These are phyloP conservation scores for Echeveria elegans DNA, from an alignment of 164 flowering plant genomes.

Conservation along the genomic window DNA sequence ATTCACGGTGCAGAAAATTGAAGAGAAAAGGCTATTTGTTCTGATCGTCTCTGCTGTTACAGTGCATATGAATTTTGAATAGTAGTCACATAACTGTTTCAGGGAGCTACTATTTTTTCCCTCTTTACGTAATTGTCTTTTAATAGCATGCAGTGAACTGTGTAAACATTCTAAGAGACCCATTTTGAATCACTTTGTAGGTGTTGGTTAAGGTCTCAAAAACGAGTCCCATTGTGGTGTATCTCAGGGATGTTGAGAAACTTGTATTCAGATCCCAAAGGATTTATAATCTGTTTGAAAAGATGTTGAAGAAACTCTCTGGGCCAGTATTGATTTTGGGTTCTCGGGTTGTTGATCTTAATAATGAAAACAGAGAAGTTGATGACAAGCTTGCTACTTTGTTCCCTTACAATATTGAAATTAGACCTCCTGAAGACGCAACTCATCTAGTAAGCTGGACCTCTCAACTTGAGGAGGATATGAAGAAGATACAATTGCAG, in stretches of 20 bases:
- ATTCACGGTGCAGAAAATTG: too few species aligned
- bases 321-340: conserved; percentile 80
- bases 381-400: conserved; percentile 58
- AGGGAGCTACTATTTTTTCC: too few species aligned
- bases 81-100: too few species aligned
- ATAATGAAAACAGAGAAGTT: conserved; percentile 32
- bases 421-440: conserved; percentile 78
- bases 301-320: conserved; percentile 67
- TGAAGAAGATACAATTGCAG: conserved; percentile 92
- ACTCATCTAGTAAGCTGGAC: conserved; percentile 61
- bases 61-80: too few species aligned
- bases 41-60: too few species aligned
- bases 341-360: conserved; percentile 45
- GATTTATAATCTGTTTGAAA: not conserved
- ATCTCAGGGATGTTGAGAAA: not conserved
- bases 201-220: not conserved
- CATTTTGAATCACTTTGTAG: too few species aligned
- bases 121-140: too few species aligned
- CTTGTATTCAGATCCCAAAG: not conserved
- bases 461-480: too few species aligned
- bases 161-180: too few species aligned
- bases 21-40: too few species aligned
- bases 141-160: too few species aligned
- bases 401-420: conserved; percentile 83
- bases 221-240: not conserved